Evolutionary conservation across 208 protist species (phyloP).

Genomic region (Angomonas deanei): DNA sequence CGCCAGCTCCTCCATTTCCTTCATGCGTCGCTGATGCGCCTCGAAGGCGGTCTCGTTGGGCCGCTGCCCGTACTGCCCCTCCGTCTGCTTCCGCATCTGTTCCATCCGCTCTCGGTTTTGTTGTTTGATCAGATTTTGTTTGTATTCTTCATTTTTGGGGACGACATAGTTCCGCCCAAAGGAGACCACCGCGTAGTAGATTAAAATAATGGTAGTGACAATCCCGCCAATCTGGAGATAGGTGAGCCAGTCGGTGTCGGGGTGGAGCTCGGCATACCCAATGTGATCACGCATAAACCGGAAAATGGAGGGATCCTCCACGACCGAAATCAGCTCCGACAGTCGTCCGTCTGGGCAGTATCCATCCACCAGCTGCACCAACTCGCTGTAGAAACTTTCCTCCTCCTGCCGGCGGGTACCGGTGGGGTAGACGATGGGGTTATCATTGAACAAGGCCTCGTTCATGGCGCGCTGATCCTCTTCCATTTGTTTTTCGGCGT

Average conservation of each 20-base stretch:
- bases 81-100: too few species aligned
- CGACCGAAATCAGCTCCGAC: conserved; percentile 39
- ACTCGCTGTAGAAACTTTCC: conserved; percentile 37
- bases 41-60: neutral
- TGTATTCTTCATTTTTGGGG: conserved; percentile 6
- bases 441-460: neutral
- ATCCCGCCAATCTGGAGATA: conserved; percentile 7
- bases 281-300: conserved; percentile 32
- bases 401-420: conserved; percentile 21
- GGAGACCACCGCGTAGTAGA: conserved; percentile 12
- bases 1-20: neutral
- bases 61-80: neutral
- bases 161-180: conserved; percentile 8
- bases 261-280: conserved; percentile 53
- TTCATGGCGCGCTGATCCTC: neutral
- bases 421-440: conserved; percentile 18
- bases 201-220: conserved; percentile 15
- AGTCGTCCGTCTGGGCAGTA: conserved; percentile 26
- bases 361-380: conserved; percentile 36
- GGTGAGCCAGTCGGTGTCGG: conserved; percentile 11
- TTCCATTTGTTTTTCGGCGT: neutral
- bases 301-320: conserved; percentile 45
- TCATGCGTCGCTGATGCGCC: neutral
- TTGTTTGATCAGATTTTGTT: conserved; percentile 8
- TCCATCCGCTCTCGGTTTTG: too few species aligned